These are phyloP conservation scores for Phalaenopsis equestris DNA, from an alignment of 106 monocot species.

Conservation along the genomic window DNA sequence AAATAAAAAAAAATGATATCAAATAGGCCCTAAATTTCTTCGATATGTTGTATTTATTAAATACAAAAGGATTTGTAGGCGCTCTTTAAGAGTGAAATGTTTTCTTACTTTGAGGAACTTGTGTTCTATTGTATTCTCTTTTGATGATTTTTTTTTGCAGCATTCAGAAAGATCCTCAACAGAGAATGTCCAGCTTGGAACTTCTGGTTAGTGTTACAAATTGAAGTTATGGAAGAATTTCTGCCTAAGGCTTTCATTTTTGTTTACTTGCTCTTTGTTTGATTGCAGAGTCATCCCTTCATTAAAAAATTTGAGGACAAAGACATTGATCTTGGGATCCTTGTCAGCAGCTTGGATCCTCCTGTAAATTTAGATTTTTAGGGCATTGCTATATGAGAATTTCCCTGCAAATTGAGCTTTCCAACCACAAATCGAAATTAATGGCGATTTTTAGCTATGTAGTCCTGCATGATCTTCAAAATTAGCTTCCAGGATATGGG, in stretches of 20 bases:
- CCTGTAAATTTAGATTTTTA: constrained; percentile 34
- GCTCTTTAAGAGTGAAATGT: too few relatives aligned
- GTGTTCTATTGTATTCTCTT: not conserved
- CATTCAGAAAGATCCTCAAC: constrained; percentile 67
- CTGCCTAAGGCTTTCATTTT: not conserved
- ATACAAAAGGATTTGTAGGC: not conserved
- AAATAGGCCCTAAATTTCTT: too few relatives aligned
- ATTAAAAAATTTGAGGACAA: constrained; percentile 96
- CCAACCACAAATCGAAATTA: too few relatives aligned
- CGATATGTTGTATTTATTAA: too few relatives aligned
- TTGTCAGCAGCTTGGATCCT: constrained; percentile 61
- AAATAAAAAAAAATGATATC: too few relatives aligned
- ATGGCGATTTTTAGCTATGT: too few relatives aligned
- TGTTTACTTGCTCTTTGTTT: not conserved
- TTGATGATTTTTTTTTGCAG: not conserved
- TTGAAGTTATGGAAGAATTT: too few relatives aligned
- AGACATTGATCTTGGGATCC: constrained; percentile 66
- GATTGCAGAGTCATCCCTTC: constrained; percentile 71
- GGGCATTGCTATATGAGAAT: too few relatives aligned
- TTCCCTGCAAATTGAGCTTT: too few relatives aligned
- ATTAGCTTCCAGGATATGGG: too few relatives aligned
- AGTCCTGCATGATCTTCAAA: too few relatives aligned
- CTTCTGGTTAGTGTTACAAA: constrained; percentile 66
- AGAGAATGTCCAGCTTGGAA: constrained; percentile 72
- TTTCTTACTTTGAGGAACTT: not conserved